A percentile compares a stretch with the other conserved stretches of the same genome.
These are phyloP conservation scores for Beauveria bassiana DNA, from an alignment of 2,329 filamentous ascomycete species.

Conservation along the genomic window DNA sequence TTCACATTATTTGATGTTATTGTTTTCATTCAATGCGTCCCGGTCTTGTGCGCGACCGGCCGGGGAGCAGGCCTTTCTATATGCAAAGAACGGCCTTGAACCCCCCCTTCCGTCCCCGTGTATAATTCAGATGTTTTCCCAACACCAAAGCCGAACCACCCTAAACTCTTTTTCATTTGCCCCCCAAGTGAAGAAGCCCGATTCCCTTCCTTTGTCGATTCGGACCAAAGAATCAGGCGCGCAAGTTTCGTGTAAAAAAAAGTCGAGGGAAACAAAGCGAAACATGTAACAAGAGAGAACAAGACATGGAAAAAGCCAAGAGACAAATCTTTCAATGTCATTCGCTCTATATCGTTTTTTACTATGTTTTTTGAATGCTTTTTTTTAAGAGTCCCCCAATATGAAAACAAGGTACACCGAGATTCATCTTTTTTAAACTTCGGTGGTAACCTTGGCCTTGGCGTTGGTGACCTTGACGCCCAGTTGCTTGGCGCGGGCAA, in stretches of 20 bases:
- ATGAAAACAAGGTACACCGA: constrained; percentile 4
- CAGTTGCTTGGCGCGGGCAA: constrained; percentile 93
- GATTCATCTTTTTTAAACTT: constrained; percentile 56
- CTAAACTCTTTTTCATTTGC: background rate
- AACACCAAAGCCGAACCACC: background rate
- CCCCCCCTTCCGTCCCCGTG: too few species aligned
- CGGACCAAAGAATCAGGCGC: constrained; percentile 5
- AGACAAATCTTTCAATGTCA: constrained; percentile 1
- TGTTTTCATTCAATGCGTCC: too few species aligned
- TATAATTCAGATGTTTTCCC: too few species aligned
- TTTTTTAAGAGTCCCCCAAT: background rate
- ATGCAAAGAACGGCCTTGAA: too few species aligned
- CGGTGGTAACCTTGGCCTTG: constrained; percentile 97
- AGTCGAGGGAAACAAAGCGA: background rate
- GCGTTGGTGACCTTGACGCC: constrained; percentile 99
- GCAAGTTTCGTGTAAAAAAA: background rate
- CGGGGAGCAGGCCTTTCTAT: too few species aligned
- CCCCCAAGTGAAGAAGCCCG: background rate
- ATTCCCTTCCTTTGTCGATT: background rate
- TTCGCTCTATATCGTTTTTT: constrained; percentile 8
- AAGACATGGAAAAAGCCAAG: background rate
- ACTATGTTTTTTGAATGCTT: constrained; percentile 7
- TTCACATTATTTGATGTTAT: too few species aligned
- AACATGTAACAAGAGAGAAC: background rate
- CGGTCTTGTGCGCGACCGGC: too few species aligned